A percentile compares a stretch with the other conserved stretches of the same genome.
Conservation (phyloP, 2,329 filamentous ascomycete species). For the Clathrospora elynae region DNA sequence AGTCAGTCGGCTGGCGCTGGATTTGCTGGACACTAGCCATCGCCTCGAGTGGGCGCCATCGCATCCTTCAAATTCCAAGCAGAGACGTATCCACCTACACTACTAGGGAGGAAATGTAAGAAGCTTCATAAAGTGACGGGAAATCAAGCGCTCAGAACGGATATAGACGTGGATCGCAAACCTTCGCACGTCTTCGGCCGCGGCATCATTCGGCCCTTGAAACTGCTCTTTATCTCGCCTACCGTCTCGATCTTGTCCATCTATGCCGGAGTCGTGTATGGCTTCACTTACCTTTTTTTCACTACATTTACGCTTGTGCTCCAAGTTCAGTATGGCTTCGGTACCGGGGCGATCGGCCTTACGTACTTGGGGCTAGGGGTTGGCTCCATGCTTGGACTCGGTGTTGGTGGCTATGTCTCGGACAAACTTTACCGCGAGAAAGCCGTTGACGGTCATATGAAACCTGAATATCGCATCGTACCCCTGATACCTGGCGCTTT, state of each 20-base stretch:
- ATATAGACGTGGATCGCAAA: conserved; percentile 12
- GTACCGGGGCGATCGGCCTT: conserved; percentile 17
- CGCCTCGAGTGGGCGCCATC: conserved; percentile 27
- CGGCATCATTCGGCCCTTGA: conserved; percentile 32
- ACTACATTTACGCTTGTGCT: conserved; percentile 28
- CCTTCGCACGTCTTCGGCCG: conserved; percentile 16
- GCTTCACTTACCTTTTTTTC: conserved; percentile 26
- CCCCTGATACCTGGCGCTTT: too few relatives aligned
- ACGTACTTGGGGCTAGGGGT: conserved; percentile 14
- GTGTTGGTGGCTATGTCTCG: too few relatives aligned
- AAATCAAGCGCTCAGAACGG: conserved; percentile 33
- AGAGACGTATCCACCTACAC: conserved; percentile 29
- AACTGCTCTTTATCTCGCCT: conserved; percentile 30
- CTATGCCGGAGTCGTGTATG: conserved; percentile 16
- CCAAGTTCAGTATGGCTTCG: conserved; percentile 15
- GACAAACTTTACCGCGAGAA: too few relatives aligned
- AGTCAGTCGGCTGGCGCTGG: conserved; percentile 22
- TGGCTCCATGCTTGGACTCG: conserved; percentile 18
- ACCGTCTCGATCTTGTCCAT: conserved; percentile 26
- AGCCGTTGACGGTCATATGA: too few relatives aligned
- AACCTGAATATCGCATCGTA: too few relatives aligned
- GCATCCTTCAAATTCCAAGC: conserved; percentile 34
- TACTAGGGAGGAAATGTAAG: conserved; percentile 42
- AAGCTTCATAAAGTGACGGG: conserved; percentile 32
- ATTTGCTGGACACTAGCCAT: conserved; percentile 17